phyloP scores from a whole-genome alignment of 1,139 yeast genomes.

The Pichia sp. region DNA sequence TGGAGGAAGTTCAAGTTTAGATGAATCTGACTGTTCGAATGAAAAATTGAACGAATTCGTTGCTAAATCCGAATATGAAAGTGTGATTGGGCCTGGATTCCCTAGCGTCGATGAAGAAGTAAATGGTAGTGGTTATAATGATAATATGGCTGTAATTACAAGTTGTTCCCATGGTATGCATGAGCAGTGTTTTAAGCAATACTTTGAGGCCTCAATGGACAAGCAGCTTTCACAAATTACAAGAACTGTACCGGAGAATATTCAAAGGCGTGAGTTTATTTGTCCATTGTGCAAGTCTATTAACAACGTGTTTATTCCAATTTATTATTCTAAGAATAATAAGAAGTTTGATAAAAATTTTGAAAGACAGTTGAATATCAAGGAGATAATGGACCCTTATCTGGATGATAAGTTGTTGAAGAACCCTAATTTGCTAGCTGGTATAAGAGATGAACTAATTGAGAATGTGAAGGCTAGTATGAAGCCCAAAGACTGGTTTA shows the following conservation, averaged over 20 bases:
- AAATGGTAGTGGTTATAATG: slow-evolving; percentile 34
- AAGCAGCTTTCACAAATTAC: slow-evolving; percentile 67
- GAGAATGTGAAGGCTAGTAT: slow-evolving; percentile 21
- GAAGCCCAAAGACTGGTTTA: slow-evolving; percentile 27
- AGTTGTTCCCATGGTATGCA: slow-evolving; percentile 97
- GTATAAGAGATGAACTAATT: slow-evolving; percentile 22
- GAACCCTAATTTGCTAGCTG: slow-evolving; percentile 12
- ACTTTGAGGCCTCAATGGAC: slow-evolving; percentile 47
- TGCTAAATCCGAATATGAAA: slow-evolving; percentile 34
- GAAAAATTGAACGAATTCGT: slow-evolving; percentile 30
- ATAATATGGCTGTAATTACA: slow-evolving; percentile 54
- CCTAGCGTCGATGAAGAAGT: slow-evolving; percentile 27
- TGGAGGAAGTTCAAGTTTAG: slow-evolving; percentile 50
- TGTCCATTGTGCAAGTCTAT: slow-evolving; percentile 92
- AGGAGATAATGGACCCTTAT: slow-evolving; percentile 16
- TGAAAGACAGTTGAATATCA: slow-evolving; percentile 1
- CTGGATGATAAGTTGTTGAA: slow-evolving; percentile 12
- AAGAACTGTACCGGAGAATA: slow-evolving; percentile 74
- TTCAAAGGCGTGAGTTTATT: slow-evolving; percentile 64
- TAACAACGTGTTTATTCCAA: slow-evolving; percentile 79
- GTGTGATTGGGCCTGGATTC: slow-evolving; percentile 71
- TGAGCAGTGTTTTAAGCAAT: slow-evolving; percentile 66
- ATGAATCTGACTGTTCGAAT: slow-evolving; percentile 29
- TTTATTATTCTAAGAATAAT: slow-evolving; percentile 44
- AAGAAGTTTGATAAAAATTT: slow-evolving; percentile 21